Conservation (phyloP, 176 grass and related monocot species). For the Oryza coarctata region DNA sequence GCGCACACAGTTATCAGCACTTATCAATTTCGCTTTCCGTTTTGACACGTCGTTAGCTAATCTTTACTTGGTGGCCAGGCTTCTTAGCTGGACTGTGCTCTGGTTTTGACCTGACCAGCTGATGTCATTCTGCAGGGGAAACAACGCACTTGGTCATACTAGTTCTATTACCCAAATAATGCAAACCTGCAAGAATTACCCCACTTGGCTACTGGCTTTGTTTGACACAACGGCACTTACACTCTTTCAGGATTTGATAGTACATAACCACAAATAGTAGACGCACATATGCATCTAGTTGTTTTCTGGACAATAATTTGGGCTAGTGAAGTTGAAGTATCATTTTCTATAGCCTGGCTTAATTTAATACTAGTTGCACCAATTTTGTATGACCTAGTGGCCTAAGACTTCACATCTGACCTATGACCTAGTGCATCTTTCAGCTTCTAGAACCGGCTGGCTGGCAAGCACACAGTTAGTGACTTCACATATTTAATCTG, state of each 20-base stretch:
- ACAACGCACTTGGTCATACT: background rate
- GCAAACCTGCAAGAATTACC: background rate
- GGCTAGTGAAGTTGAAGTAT: background rate
- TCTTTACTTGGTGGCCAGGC: background rate
- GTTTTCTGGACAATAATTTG: background rate
- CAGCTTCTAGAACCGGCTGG: background rate
- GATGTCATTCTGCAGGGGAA: background rate
- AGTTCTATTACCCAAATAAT: background rate
- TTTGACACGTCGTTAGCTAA: background rate
- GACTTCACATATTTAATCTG: background rate
- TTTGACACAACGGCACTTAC: background rate
- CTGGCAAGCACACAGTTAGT: background rate
- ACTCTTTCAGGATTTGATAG: too few species aligned
- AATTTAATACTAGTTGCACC: background rate
- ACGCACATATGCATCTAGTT: background rate
- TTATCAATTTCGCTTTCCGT: constrained; percentile 10
- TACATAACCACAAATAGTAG: background rate
- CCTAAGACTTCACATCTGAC: background rate
- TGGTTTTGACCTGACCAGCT: background rate
- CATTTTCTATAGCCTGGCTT: background rate
- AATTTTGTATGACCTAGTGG: background rate
- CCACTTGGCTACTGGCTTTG: background rate
- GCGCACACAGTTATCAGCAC: background rate
- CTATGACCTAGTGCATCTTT: background rate
- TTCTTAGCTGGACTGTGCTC: background rate